Conservation (phyloP, 169 alveolate species). For the Neospora caninum region DNA sequence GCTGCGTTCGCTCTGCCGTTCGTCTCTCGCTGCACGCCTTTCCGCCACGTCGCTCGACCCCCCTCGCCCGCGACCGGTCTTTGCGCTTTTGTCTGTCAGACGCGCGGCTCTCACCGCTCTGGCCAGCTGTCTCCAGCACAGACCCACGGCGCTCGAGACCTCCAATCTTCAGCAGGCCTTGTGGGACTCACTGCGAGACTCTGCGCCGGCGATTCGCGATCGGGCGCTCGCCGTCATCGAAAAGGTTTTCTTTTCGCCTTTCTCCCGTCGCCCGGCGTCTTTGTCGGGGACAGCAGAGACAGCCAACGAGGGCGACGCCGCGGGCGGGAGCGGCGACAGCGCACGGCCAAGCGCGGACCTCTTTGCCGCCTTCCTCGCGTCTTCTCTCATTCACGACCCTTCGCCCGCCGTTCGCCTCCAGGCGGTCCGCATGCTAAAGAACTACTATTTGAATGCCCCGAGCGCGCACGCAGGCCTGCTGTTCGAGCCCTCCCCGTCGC, state of each 20-base stretch:
- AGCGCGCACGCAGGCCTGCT: neutral
- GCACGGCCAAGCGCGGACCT: neutral
- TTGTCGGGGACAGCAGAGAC: neutral
- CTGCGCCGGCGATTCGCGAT: neutral
- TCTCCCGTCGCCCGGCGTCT: neutral
- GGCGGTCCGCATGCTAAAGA: neutral
- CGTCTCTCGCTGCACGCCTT: too few relatives aligned
- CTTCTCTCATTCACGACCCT: neutral
- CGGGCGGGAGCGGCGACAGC: neutral
- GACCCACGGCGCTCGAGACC: neutral
- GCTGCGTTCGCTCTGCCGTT: too few relatives aligned
- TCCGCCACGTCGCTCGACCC: too few relatives aligned
- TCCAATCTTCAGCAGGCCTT: neutral
- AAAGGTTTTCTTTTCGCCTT: neutral
- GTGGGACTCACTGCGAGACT: neutral
- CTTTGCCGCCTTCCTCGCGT: neutral
- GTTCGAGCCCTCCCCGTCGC: neutral
- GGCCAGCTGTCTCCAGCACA: neutral
- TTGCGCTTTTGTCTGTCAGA: neutral
- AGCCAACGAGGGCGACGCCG: neutral
- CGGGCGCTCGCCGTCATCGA: neutral
- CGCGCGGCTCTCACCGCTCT: slow-evolving; percentile 2
- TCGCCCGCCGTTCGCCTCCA: neutral
- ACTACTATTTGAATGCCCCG: neutral
- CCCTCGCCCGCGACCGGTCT: too few relatives aligned